Conservation (phyloP, 768 basidiomycete genomes). For the Boletus barrowsii region DNA sequence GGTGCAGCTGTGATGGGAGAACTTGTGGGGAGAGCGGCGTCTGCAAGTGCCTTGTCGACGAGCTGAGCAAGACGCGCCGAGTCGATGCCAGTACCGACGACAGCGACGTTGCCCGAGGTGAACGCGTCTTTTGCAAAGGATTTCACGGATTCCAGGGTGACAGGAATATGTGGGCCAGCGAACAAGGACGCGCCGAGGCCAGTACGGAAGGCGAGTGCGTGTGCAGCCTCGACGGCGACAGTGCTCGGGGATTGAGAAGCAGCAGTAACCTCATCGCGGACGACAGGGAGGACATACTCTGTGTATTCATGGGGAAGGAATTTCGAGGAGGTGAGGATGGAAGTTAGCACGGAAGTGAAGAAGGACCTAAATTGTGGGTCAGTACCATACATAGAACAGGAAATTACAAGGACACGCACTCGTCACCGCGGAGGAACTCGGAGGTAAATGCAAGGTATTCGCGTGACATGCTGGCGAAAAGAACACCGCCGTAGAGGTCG, state of each 20-base stretch:
- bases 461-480: conserved; percentile 80
- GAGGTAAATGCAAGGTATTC: conserved; percentile 93
- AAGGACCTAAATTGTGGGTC: conserved; percentile 55
- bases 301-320: conserved; percentile 75
- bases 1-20: conserved; percentile 28
- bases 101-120: conserved; percentile 74
- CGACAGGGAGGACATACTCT: conserved; percentile 68
- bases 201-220: conserved; percentile 86
- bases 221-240: conserved; percentile 82
- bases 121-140: conserved; percentile 72
- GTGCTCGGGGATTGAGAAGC: conserved; percentile 59
- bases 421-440: conserved; percentile 92
- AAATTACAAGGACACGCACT: conserved; percentile 59
- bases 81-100: conserved; percentile 86
- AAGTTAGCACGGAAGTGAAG: conserved; percentile 87
- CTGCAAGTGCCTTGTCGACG: conserved; percentile 64
- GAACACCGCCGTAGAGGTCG: conserved; percentile 89
- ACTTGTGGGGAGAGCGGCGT: conserved; percentile 32
- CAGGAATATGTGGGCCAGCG: conserved; percentile 62
- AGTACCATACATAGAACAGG: neutral
- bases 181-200: conserved; percentile 92
- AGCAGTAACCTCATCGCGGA: conserved; percentile 65
- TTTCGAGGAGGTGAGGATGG: conserved; percentile 78
- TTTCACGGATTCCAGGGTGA: conserved; percentile 71
- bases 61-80: conserved; percentile 65